phyloP scores from a whole-genome alignment of 2,329 filamentous ascomycete species.

The Aspergillus spinulosporus region DNA sequence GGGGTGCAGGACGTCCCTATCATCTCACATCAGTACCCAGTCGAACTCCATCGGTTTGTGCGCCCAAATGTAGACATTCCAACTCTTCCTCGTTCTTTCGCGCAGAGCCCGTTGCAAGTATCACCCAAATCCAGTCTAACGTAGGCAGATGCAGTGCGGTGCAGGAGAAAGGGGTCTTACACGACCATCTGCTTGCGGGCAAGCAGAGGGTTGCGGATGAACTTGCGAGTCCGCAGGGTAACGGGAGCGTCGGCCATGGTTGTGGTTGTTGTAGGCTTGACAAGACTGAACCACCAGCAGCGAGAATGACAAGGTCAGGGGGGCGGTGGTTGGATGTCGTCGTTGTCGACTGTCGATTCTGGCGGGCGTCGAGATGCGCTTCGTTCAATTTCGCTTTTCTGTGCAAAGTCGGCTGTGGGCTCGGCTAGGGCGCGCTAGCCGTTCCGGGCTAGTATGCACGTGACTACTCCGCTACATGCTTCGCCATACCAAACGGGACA shows the following conservation, averaged over 20 bases:
- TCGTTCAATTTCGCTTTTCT: constrained; percentile 41
- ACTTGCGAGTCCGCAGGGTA: constrained; percentile 97
- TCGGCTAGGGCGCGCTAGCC: constrained; percentile 45
- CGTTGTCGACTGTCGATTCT: constrained; percentile 32
- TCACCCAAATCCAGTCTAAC: neutral
- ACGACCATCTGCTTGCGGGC: constrained; percentile 99
- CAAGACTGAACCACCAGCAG: constrained; percentile 34
- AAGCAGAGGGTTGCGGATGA: constrained; percentile 99
- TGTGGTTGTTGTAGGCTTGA: constrained; percentile 53
- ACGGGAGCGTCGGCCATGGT: constrained; percentile 80
- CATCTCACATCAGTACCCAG: constrained; percentile 10
- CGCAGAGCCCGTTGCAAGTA: neutral
- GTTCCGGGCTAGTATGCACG: constrained; percentile 15
- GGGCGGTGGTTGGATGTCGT: constrained; percentile 27
- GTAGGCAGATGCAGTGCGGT: constrained; percentile 12
- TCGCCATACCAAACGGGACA: neutral
- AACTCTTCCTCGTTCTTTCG: constrained; percentile 8
- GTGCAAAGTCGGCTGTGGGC: constrained; percentile 36
- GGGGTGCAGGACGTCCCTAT: constrained; percentile 98
- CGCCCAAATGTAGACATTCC: constrained; percentile 1
- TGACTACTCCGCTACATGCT: neutral
- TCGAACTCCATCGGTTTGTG: constrained; percentile 1
- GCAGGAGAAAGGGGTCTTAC: constrained; percentile 61
- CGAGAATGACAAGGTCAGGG: constrained; percentile 25
- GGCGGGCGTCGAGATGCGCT: constrained; percentile 30